phyloP scores from a whole-genome alignment of 2,329 filamentous ascomycete species.

The Calonectria naviculata region DNA sequence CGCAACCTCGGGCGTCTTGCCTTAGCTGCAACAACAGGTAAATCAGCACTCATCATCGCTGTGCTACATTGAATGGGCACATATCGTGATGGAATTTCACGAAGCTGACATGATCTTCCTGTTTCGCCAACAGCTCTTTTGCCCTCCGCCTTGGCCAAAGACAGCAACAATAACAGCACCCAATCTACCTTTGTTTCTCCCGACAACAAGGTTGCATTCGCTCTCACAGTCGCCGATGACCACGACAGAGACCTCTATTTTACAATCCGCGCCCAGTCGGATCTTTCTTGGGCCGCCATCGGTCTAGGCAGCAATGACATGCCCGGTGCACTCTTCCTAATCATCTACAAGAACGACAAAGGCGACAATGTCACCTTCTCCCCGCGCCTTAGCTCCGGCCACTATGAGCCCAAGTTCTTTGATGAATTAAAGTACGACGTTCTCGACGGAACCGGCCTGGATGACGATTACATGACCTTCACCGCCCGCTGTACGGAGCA shows the following conservation, averaged over 20 bases:
- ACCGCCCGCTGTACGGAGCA: slow-evolving; percentile 62
- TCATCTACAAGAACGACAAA: slow-evolving; percentile 62
- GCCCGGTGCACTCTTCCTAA: slow-evolving; percentile 63
- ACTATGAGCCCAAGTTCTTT: slow-evolving; percentile 63
- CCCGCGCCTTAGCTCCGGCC: slow-evolving; percentile 60
- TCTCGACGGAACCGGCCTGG: slow-evolving; percentile 60
- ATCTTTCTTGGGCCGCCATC: slow-evolving; percentile 63
- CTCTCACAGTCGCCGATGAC: slow-evolving; percentile 60
- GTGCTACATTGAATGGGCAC: not conserved
- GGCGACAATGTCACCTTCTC: slow-evolving; percentile 66
- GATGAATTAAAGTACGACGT: slow-evolving; percentile 55
- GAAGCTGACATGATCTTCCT: not conserved
- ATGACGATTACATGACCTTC: slow-evolving; percentile 58
- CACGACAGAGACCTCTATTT: slow-evolving; percentile 63
- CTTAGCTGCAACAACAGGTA: slow-evolving; percentile 43
- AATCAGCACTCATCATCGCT: not conserved
- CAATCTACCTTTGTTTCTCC: slow-evolving; percentile 58
- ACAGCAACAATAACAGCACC: slow-evolving; percentile 38
- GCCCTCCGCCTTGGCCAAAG: slow-evolving; percentile 37
- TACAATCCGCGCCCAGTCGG: slow-evolving; percentile 59
- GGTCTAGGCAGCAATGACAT: slow-evolving; percentile 66
- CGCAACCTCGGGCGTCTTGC: slow-evolving; percentile 42
- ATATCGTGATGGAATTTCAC: not conserved
- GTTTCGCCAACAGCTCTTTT: slow-evolving; percentile 32
- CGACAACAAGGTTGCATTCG: slow-evolving; percentile 58